A percentile compares a stretch with the other conserved stretches of the same genome.
Evolutionary conservation across 805 yeast genomes (phyloP).

Genomic region (Wickerhamomyces bisporus): DNA sequence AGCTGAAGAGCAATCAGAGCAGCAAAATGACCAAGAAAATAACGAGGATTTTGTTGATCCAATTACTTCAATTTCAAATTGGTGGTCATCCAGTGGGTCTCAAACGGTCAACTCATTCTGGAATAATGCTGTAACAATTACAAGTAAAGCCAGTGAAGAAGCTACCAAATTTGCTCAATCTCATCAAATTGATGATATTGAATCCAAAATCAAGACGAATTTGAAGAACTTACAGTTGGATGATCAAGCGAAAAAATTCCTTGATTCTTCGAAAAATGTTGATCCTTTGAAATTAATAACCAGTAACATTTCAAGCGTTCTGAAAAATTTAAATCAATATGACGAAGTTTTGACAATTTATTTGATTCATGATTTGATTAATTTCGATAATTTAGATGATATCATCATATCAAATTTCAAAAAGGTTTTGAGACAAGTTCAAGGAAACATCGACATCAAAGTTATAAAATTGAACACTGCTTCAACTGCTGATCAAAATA

Average conservation of each 20-base stretch:
- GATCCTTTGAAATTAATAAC: constrained; percentile 19
- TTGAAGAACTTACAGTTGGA: constrained; percentile 20
- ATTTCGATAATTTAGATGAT: constrained; percentile 42
- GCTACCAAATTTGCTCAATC: constrained; percentile 27
- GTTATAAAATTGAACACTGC: constrained; percentile 48
- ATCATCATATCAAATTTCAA: constrained; percentile 51
- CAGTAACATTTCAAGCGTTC: constrained; percentile 31
- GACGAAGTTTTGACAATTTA: constrained; percentile 57
- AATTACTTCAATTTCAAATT: constrained; percentile 55
- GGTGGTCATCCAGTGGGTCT: constrained; percentile 75
- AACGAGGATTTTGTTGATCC: constrained; percentile 45
- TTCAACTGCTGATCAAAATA: constrained; percentile 19
- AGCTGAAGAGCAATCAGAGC: constrained; percentile 15
- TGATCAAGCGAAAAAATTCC: constrained; percentile 28
- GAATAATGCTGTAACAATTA: constrained; percentile 55
- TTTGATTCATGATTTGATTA: constrained; percentile 62
- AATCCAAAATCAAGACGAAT: constrained; percentile 1
- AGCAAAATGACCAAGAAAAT: constrained; percentile 13
- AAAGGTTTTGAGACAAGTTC: constrained; percentile 66
- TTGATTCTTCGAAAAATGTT: constrained; percentile 14
- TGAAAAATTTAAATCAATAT: constrained; percentile 26
- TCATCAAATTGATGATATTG: constrained; percentile 21
- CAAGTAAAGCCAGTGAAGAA: constrained; percentile 32
- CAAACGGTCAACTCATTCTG: constrained; percentile 59
- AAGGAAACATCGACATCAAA: constrained; percentile 65